A percentile compares a stretch with the other conserved stretches of the same genome.
Conservation (phyloP, 2,329 filamentous ascomycete species). For the Exserohilum turcica region DNA sequence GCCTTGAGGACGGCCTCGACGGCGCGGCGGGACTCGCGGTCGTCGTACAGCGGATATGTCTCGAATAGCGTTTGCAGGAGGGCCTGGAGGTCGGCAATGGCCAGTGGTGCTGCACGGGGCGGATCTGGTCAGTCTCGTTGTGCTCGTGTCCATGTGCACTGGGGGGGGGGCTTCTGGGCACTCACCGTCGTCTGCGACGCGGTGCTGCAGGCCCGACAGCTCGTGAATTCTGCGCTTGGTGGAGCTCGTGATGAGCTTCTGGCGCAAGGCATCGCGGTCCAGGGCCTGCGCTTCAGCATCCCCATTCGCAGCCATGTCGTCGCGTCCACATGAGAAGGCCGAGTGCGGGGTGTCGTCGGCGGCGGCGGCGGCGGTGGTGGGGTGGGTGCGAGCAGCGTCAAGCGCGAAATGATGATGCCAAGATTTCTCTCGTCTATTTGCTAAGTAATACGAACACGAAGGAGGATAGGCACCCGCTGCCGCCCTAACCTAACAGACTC, state of each 20-base stretch:
- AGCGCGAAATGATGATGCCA: constrained; percentile 12
- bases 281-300: constrained; percentile 40
- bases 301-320: constrained; percentile 47
- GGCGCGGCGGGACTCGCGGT: constrained; percentile 80
- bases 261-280: constrained; percentile 45
- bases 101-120: constrained; percentile 46
- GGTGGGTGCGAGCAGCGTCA: constrained; percentile 24
- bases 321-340: constrained; percentile 36
- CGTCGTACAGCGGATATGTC: constrained; percentile 85
- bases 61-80: constrained; percentile 78
- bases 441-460: too few species aligned
- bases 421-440: constrained; percentile 30
- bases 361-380: too few species aligned
- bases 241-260: constrained; percentile 53
- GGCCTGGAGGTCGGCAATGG: constrained; percentile 51
- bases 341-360: constrained; percentile 32
- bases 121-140: constrained; percentile 18
- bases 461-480: too few species aligned
- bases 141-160: background rate
- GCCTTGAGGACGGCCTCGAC: constrained; percentile 79
- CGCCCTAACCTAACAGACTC: too few species aligned
- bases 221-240: constrained; percentile 55
- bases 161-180: constrained; percentile 6
- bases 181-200: constrained; percentile 52
- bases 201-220: constrained; percentile 52